A percentile compares a stretch with the other conserved stretches of the same genome.
Conservation (phyloP, 148 eudicot species). For the Spergularia bocconei region DNA sequence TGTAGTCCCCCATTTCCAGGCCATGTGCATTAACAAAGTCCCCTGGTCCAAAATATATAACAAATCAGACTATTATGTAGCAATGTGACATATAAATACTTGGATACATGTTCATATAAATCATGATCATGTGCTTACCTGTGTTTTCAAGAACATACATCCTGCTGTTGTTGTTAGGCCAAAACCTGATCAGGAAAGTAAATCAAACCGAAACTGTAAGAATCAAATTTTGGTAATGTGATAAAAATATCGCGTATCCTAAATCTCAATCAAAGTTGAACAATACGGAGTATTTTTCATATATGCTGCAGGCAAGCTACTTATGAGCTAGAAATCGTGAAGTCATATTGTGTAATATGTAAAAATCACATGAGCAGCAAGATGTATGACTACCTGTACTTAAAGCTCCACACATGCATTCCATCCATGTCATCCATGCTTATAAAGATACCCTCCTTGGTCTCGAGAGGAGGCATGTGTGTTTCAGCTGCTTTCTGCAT, state of each 20-base stretch:
- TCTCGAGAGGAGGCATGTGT: conserved; percentile 58
- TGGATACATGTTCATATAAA: not conserved
- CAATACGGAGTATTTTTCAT: no score
- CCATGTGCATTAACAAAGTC: conserved; percentile 57
- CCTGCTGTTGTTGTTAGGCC: conserved; percentile 92
- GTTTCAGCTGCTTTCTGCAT: conserved; percentile 73
- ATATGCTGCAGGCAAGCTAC: no score
- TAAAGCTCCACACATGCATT: conserved; percentile 70
- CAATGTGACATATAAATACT: not conserved
- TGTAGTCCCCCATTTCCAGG: conserved; percentile 59
- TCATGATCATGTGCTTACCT: conserved; percentile 32
- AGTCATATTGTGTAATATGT: no score
- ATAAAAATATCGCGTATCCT: not conserved
- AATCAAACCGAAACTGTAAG: not conserved
- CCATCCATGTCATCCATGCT: conserved; percentile 82
- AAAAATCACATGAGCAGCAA: not conserved
- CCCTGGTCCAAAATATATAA: conserved; percentile 32
- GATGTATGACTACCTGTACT: conserved; percentile 54
- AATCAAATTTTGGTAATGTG: not conserved
- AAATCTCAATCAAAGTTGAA: no score
- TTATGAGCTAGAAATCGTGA: no score
- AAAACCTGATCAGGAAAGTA: conserved; percentile 45
- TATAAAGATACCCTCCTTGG: conserved; percentile 65
- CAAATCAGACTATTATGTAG: not conserved
- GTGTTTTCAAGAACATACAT: conserved; percentile 92